These are phyloP conservation scores for Paraurostyla sp. DNA, from an alignment of 73 alveolate genomes.

Conservation along the genomic window DNA sequence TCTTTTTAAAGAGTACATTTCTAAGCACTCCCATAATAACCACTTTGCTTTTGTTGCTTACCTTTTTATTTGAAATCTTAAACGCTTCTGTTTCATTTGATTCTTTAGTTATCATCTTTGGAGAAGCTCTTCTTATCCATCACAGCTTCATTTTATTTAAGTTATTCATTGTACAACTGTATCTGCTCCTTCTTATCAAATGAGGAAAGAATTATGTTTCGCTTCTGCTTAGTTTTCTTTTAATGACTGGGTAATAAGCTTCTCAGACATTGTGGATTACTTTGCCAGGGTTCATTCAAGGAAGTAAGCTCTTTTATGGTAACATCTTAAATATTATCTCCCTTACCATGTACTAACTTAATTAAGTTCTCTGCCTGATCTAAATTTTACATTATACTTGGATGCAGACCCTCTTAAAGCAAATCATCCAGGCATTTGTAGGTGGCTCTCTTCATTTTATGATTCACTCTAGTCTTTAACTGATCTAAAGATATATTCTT, in stretches of 20 bases:
- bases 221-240: neutral
- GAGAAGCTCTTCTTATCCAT: conserved; percentile 7
- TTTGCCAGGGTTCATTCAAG: conserved; percentile 52
- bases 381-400: neutral
- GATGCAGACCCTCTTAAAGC: conserved; percentile 37
- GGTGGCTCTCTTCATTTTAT: conserved; percentile 54
- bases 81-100: neutral
- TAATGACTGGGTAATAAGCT: no score
- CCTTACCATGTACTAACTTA: conserved; percentile 40
- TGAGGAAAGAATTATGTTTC: no score
- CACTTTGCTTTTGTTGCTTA: neutral
- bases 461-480: conserved; percentile 58
- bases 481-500: conserved; percentile 40
- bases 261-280: conserved; percentile 56
- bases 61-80: neutral
- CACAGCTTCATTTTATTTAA: neutral
- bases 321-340: conserved; percentile 9
- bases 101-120: neutral
- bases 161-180: no score
- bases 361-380: conserved; percentile 49
- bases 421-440: conserved; percentile 69
- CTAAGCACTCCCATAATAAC: neutral
- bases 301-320: conserved; percentile 39
- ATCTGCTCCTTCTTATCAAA: no score
- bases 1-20: no score